Evolutionary conservation across 1,284 basidiomycete genomes (phyloP).

Genomic region (Retiboletus flavoniger): DNA sequence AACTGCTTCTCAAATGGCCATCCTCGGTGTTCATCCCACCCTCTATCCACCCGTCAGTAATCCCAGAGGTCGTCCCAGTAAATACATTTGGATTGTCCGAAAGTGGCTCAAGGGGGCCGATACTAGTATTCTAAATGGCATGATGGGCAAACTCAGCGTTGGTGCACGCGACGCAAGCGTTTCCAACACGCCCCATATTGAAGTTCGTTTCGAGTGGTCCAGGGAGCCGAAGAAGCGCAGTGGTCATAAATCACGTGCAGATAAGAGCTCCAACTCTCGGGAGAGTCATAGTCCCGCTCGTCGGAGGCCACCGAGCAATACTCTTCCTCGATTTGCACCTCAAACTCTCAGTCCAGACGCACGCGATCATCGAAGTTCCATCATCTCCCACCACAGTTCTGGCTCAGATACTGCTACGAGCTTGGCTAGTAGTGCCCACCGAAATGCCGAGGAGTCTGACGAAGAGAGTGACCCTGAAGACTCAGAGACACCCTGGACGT

Average conservation of each 20-base stretch:
- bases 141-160: slow-evolving; percentile 39
- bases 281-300: slow-evolving; percentile 13
- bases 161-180: slow-evolving; percentile 20
- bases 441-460: slow-evolving; percentile 44
- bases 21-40: slow-evolving; percentile 65
- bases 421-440: slow-evolving; percentile 21
- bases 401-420: slow-evolving; percentile 29
- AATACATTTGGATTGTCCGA: slow-evolving; percentile 82
- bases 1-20: slow-evolving; percentile 47
- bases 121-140: slow-evolving; percentile 38
- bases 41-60: slow-evolving; percentile 43
- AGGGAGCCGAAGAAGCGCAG: slow-evolving; percentile 39
- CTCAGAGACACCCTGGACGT: slow-evolving; percentile 93
- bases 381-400: slow-evolving; percentile 32
- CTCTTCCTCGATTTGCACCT: slow-evolving; percentile 1
- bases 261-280: slow-evolving; percentile 17
- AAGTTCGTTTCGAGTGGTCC: slow-evolving; percentile 76
- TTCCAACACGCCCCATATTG: slow-evolving; percentile 40
- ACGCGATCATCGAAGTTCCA: slow-evolving; percentile 21
- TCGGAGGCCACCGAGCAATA: slow-evolving; percentile 1
- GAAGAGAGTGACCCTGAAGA: slow-evolving; percentile 91
- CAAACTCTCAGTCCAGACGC: slow-evolving; percentile 13
- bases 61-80: slow-evolving; percentile 48
- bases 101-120: slow-evolving; percentile 72
- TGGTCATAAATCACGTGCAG: slow-evolving; percentile 18